Base-by-base conservation (phyloP, 306 rosid genomes). In the Castanea sativa region DNA sequence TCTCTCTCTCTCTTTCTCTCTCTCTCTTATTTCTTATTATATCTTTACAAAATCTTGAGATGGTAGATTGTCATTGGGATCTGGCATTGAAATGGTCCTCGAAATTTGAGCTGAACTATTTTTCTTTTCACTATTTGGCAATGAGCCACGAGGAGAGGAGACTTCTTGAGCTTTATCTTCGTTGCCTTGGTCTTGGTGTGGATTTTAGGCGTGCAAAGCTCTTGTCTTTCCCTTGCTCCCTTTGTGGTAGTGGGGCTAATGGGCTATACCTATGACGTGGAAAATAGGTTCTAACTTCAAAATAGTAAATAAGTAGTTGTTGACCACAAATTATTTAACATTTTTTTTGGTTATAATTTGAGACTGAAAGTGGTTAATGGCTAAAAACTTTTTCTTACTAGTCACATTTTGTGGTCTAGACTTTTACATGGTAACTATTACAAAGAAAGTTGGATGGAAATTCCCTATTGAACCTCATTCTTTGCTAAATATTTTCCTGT, bases 81-180 rank as follows among this genome's bases (percentile, higher is more conserved):
- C 53, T 78, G 86, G 5, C 43, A 71, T 71, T 77, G 69, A 75
- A 76, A 70, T 55, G 58, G 77, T 58, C 90, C 84, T 87, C 21
- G 75, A 76, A 78, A 32, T 85, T 85, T 49, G 87, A 57, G 72
- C 70, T 49, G 53, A 83, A 80, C 86, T 74, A 69, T 57, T 56
- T 77, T 65, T 60, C 27, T n/a, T 45, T 83, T 80, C 3, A n/a
- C 1, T 13, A 9, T 35, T 74, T 52, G 53, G 57, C 82, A 43
- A 59, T 49, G 14, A 49, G 3, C 53, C 16, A 3, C 13, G 72
- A 43, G 70, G 75, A 67, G 30, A 63, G 64, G 43, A 57, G 80
- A 52, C 77, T 71, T 73, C 74, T 72, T 49, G 53, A 49, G 53
- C 15, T 49, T 41, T 41, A 41, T 8, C 53, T 69, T 57, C 57